Base-by-base conservation (phyloP, 163 green algal genomes). In the Chlamydomonas reinhardtii region DNA sequence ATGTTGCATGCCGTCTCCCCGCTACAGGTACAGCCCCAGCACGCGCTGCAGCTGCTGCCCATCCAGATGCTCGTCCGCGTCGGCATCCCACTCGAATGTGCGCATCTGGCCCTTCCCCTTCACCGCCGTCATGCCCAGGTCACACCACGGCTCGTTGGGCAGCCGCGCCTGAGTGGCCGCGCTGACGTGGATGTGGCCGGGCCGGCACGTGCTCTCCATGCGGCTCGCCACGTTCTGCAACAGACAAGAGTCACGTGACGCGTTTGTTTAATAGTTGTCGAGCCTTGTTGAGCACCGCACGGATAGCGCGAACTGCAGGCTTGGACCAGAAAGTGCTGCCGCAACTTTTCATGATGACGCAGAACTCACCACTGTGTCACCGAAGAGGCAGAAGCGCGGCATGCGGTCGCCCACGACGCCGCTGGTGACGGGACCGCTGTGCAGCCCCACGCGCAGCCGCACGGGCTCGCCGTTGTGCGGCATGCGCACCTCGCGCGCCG, bases 301-400 rank as follows among this genome's bases (percentile, higher is more conserved):
- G 43, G 43, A 54, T 54, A 11, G 43, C 43, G 43, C 43, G 11
- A 54, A 11, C 8, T 54, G 8, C 6, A 11, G 8, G 11, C 8
- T 11, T 16, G 11, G 43, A 54, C 43, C 43, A 54, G 73, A 54
- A 77, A 91, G 76, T 71, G 64, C 66, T 84, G 2, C 74, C 74
- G 11, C 43, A 54, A n/a, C n/a, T n/a, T n/a, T n/a, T 54, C 43
- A 54, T 54, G 11, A 54, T 16, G 8, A 54, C 11, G 11, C 43
- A 54, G 6, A 12, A 56, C 76, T 88, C 83, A 90, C 89, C 32
- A 91, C 87, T 19, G 83, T 88, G 77, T 91, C 68, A 5, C 86
- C 86, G 37, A 90, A 90, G 29, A 90, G 56, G 78, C 86, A 90
- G 78, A 87, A 90, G 56, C 59, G 62, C 62, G 62, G 62, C 62